Evolutionary conservation across 768 basidiomycete species (phyloP).

Genomic region (Arthromyces matolae): DNA sequence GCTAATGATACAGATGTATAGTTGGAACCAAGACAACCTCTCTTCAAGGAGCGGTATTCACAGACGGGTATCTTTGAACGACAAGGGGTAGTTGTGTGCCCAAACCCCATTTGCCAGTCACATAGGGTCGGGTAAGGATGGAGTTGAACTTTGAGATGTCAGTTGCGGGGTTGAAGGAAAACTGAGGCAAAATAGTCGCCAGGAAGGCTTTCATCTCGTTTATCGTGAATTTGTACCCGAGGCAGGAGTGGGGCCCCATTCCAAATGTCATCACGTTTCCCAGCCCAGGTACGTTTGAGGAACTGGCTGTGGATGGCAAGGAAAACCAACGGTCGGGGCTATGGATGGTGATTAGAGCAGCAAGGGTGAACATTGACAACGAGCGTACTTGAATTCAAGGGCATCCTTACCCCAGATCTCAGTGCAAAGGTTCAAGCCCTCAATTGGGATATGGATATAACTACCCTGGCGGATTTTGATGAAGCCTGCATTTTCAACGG

Average conservation of each 20-base stretch:
- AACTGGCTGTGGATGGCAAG: constrained; percentile 32
- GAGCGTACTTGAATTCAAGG: constrained; percentile 47
- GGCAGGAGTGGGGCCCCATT: constrained; percentile 46
- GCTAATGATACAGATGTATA: too few species aligned
- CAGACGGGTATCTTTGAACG: constrained; percentile 19
- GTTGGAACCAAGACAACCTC: too few species aligned
- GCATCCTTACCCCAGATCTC: constrained; percentile 57
- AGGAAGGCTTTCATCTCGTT: constrained; percentile 51
- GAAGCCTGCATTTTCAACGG: constrained; percentile 31
- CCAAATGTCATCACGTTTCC: constrained; percentile 53
- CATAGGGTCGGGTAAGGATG: constrained; percentile 47
- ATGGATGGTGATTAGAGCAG: constrained; percentile 1
- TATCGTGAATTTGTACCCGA: constrained; percentile 46
- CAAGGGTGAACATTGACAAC: not conserved
- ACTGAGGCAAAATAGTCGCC: constrained; percentile 39
- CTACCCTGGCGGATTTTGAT: constrained; percentile 50
- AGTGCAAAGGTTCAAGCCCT: constrained; percentile 48
- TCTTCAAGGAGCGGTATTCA: too few species aligned
- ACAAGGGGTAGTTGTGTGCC: constrained; percentile 41
- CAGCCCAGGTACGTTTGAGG: constrained; percentile 41
- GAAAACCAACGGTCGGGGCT: constrained; percentile 55
- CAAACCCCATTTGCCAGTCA: constrained; percentile 34
- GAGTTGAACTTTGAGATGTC: constrained; percentile 45
- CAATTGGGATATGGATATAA: constrained; percentile 55
- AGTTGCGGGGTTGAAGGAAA: constrained; percentile 41